A percentile compares a stretch with the other conserved stretches of the same genome.
These are phyloP conservation scores for Cladophialophora psammophila DNA, from an alignment of 2,329 filamentous ascomycete species.

Conservation along the genomic window DNA sequence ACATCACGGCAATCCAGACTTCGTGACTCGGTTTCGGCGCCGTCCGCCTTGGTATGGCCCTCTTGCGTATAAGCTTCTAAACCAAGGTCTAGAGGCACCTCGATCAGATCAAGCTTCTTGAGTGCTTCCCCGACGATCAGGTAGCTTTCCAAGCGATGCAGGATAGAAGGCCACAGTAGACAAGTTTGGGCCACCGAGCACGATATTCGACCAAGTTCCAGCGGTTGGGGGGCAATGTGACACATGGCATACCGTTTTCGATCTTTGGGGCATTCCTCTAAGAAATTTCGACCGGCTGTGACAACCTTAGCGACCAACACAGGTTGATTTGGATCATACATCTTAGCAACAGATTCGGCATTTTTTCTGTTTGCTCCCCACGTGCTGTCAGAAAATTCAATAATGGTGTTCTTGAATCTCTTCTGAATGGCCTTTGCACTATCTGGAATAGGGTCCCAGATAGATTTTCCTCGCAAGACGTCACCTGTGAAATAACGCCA, in stretches of 20 bases:
- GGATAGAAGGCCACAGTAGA: constrained; percentile 80
- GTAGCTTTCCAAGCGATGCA: constrained; percentile 81
- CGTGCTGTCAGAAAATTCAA: constrained; percentile 83
- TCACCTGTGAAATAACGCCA: constrained; percentile 63
- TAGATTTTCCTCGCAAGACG: constrained; percentile 62
- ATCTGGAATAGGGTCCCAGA: constrained; percentile 70
- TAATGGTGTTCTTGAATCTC: constrained; percentile 68
- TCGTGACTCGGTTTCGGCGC: constrained; percentile 44
- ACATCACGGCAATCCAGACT: not conserved
- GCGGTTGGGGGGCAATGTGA: constrained; percentile 77
- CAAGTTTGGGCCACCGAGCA: constrained; percentile 73
- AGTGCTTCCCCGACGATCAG: constrained; percentile 82
- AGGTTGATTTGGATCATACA: constrained; percentile 74
- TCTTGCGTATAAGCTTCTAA: constrained; percentile 94
- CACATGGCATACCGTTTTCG: constrained; percentile 59
- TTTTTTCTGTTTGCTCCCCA: constrained; percentile 33
- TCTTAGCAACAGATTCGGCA: constrained; percentile 12
- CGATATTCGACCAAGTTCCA: constrained; percentile 79
- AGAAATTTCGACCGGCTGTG: constrained; percentile 79
- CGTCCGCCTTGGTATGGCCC: constrained; percentile 81
- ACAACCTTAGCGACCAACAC: constrained; percentile 80
- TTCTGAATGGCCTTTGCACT: constrained; percentile 46
- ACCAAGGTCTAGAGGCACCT: constrained; percentile 70
- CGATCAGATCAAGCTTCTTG: constrained; percentile 66
- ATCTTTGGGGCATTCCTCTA: constrained; percentile 70